phyloP scores from a whole-genome alignment of 306 rosid genomes.

The Quercus robur region DNA sequence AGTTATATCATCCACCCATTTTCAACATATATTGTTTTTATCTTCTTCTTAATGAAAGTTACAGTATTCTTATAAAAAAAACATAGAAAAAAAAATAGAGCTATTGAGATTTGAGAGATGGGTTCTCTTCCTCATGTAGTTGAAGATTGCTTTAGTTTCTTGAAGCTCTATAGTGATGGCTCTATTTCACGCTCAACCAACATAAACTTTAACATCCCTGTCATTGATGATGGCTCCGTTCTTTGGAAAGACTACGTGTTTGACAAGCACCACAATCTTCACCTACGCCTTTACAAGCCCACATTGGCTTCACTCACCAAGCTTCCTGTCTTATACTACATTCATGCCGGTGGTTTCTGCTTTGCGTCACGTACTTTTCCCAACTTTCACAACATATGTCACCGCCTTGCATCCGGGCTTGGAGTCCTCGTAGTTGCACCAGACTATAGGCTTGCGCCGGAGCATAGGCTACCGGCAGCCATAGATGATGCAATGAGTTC shows the following conservation, averaged over 20 bases:
- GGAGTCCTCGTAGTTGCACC: conserved; percentile 50
- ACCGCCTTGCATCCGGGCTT: conserved; percentile 49
- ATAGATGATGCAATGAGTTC: conserved; percentile 65
- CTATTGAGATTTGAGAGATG: conserved; percentile 24
- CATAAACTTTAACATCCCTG: conserved; percentile 37
- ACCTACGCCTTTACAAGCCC: conserved; percentile 69
- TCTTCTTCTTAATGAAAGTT: too few relatives aligned
- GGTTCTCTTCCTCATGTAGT: conserved; percentile 65
- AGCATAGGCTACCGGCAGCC: conserved; percentile 68
- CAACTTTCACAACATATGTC: conserved; percentile 61
- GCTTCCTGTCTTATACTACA: conserved; percentile 48
- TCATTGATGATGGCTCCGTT: conserved; percentile 41
- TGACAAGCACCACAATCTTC: conserved; percentile 41
- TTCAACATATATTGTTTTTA: too few relatives aligned
- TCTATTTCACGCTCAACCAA: conserved; percentile 45
- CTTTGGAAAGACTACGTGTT: conserved; percentile 46
- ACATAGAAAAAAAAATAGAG: not conserved
- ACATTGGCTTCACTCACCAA: not conserved
- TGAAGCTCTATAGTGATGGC: conserved; percentile 77
- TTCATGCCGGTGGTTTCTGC: conserved; percentile 88
- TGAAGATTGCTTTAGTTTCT: conserved; percentile 88
- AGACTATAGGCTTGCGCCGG: conserved; percentile 70
- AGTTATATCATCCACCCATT: too few relatives aligned
- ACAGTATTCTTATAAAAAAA: too few relatives aligned
- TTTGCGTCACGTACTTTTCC: conserved; percentile 73